Conservation (phyloP, 2,329 filamentous ascomycete species). For the Plenodomus biglobosus region DNA sequence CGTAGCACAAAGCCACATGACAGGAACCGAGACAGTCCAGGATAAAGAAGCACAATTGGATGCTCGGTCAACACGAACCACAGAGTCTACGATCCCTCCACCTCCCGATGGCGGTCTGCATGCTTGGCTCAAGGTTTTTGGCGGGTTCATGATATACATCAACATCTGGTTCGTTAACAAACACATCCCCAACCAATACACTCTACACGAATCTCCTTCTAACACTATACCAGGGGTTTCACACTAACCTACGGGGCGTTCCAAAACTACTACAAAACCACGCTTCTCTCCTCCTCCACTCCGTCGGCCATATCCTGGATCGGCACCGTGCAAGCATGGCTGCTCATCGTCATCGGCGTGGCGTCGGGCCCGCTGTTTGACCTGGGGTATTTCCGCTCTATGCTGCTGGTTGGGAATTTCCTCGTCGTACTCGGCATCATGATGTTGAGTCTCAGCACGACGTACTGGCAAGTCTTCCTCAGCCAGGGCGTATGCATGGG, state of each 20-base stretch:
- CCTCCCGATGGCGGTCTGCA: constrained; percentile 44
- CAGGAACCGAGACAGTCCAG: constrained; percentile 3
- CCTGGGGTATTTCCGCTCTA: constrained; percentile 49
- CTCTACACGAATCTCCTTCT: background rate
- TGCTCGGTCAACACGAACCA: constrained; percentile 20
- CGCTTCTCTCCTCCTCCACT: constrained; percentile 41
- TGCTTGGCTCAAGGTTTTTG: constrained; percentile 44
- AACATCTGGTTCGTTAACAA: constrained; percentile 39
- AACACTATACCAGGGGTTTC: constrained; percentile 40
- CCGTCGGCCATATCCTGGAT: constrained; percentile 51
- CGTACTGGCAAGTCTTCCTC: constrained; percentile 59
- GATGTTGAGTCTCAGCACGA: constrained; percentile 60
- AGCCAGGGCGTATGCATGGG: constrained; percentile 57
- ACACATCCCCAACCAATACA: background rate
- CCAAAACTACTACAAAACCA: constrained; percentile 49
- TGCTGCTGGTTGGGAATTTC: constrained; percentile 52
- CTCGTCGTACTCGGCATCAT: constrained; percentile 62
- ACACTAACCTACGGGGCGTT: constrained; percentile 48
- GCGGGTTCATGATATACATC: constrained; percentile 44
- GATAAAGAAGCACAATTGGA: constrained; percentile 23
- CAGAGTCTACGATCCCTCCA: constrained; percentile 32
- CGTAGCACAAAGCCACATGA: background rate
- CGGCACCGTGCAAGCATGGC: constrained; percentile 48
- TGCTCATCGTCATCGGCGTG: constrained; percentile 57
- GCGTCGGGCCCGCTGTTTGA: constrained; percentile 53